Evolutionary conservation across 2,329 filamentous ascomycete genomes (phyloP).

Genomic region (Nigrospora sphaerica): DNA sequence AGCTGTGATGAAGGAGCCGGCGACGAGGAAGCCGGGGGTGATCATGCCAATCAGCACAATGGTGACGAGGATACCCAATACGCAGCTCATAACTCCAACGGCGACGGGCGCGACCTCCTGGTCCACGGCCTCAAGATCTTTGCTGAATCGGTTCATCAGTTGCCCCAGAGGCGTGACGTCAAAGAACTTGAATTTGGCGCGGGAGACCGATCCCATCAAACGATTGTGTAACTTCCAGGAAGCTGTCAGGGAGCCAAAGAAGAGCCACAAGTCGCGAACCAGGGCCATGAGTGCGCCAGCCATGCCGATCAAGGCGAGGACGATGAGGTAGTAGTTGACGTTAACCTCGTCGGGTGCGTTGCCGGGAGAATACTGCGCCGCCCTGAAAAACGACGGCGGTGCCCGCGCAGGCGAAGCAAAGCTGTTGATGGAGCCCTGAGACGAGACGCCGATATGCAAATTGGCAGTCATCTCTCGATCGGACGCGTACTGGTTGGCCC

Average conservation of each 20-base stretch:
- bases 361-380: conserved; percentile 27
- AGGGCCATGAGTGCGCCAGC: conserved; percentile 76
- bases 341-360: conserved; percentile 54
- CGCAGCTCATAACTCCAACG: conserved; percentile 64
- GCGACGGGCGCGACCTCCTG: conserved; percentile 93
- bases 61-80: conserved; percentile 68
- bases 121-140: conserved; percentile 90
- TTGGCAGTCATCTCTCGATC: conserved; percentile 29
- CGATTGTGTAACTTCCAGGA: conserved; percentile 77
- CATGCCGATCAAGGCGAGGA: conserved; percentile 76
- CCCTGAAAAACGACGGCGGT: conserved; percentile 12
- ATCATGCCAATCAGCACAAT: conserved; percentile 80
- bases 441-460: conserved; percentile 25
- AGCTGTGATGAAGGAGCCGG: conserved; percentile 74
- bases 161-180: conserved; percentile 93
- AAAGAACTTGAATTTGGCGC: conserved; percentile 96
- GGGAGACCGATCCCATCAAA: conserved; percentile 71
- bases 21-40: conserved; percentile 84
- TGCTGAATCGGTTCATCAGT: conserved; percentile 97
- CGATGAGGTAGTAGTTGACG: conserved; percentile 71
- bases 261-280: conserved; percentile 78
- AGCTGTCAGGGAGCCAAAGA: conserved; percentile 83
- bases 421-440: conserved; percentile 25
- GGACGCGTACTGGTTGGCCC: conserved; percentile 79
- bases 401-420: conserved; percentile 20